Conservation (phyloP, 305 asterid genomes). For the Coffea humblotiana region DNA sequence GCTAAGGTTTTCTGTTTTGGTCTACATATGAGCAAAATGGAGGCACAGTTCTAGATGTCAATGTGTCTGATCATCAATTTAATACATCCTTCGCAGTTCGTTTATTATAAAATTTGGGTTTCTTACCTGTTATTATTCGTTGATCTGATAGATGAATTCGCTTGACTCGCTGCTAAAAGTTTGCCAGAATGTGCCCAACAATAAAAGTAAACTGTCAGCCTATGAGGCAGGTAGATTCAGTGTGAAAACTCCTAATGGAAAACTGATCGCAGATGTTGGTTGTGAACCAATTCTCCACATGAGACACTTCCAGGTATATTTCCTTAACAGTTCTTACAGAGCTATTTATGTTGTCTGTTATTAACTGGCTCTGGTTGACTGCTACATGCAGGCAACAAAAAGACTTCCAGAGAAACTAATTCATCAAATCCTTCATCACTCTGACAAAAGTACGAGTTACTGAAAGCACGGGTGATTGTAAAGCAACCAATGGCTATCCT, state of each 20-base stretch:
- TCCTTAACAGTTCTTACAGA: conserved; percentile 3
- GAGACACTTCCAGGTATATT: conserved; percentile 90
- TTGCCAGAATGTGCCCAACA: conserved; percentile 63
- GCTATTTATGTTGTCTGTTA: background rate
- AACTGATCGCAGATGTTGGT: conserved; percentile 84
- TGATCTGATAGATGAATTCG: conserved; percentile 70
- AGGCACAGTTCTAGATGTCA: background rate
- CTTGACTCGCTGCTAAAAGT: conserved; percentile 75
- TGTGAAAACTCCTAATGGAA: conserved; percentile 75
- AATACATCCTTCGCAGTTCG: background rate
- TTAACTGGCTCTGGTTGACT: background rate
- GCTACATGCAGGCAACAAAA: conserved; percentile 61
- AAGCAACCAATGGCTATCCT: background rate
- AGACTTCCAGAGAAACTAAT: conserved; percentile 69
- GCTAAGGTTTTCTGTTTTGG: background rate
- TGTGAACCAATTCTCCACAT: conserved; percentile 95
- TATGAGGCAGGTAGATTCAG: conserved; percentile 88
- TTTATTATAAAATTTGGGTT: background rate
- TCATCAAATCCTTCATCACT: conserved; percentile 58
- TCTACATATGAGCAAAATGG: background rate
- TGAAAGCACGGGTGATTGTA: background rate
- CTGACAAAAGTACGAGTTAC: conserved; percentile 4
- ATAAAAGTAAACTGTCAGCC: conserved; percentile 50
- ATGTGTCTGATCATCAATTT: background rate
- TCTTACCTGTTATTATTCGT: conserved; percentile 18